These are phyloP conservation scores for Clarireedia homoeocarpa DNA, from an alignment of 2,329 filamentous ascomycete genomes.

Conservation along the genomic window DNA sequence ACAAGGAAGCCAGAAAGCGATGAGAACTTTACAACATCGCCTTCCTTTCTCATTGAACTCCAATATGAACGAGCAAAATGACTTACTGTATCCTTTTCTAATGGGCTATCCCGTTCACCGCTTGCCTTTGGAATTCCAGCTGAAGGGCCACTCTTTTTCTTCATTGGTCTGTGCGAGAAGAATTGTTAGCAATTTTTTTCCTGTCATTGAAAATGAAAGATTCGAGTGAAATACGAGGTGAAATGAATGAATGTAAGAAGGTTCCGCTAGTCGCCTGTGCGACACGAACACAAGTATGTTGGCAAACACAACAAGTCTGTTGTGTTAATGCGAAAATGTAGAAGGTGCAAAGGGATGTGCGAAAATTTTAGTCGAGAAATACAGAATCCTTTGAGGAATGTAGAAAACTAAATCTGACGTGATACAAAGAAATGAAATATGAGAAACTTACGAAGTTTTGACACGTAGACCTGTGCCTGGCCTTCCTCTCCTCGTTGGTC, in stretches of 20 bases:
- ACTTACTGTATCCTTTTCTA: slow-evolving; percentile 37
- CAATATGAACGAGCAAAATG: background rate
- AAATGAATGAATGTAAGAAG: slow-evolving; percentile 1
- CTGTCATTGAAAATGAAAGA: background rate
- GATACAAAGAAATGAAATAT: slow-evolving; percentile 11
- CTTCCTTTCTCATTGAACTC: too few relatives aligned
- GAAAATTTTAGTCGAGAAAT: background rate
- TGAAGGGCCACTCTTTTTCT: slow-evolving; percentile 55
- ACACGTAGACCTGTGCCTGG: slow-evolving; percentile 49
- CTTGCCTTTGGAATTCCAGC: slow-evolving; percentile 59
- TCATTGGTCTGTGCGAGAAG: slow-evolving; percentile 52
- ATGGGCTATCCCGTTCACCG: slow-evolving; percentile 56
- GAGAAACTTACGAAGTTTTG: slow-evolving; percentile 58
- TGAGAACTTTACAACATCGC: slow-evolving; percentile 10
- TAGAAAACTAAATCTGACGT: slow-evolving; percentile 4
- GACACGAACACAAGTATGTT: slow-evolving; percentile 13
- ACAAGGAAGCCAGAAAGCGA: background rate
- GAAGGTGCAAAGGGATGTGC: background rate
- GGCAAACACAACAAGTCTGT: background rate
- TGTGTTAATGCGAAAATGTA: slow-evolving; percentile 2
- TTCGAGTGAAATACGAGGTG: background rate
- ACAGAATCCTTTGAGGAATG: slow-evolving; percentile 5
- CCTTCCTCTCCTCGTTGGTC: slow-evolving; percentile 51
- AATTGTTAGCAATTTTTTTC: slow-evolving; percentile 19
- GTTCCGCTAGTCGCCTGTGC: slow-evolving; percentile 19